phyloP scores from a whole-genome alignment of 2,329 filamentous ascomycete genomes.

The Diaporthe vaccinii region DNA sequence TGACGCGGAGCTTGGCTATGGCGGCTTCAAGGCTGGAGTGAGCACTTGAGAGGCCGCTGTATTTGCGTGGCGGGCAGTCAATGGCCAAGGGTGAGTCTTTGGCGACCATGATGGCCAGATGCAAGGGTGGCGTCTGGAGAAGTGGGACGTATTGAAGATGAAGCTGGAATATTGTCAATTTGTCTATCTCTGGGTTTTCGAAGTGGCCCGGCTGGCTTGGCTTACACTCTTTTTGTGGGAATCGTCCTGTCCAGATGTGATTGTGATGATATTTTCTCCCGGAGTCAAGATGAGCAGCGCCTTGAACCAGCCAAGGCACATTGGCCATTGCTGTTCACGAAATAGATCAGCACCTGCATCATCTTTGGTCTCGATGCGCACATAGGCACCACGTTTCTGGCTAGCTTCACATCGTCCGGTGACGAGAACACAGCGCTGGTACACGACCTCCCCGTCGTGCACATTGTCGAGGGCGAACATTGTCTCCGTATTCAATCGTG shows the following conservation, averaged over 20 bases:
- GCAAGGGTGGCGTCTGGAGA: conserved; percentile 72
- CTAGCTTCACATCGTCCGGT: neutral
- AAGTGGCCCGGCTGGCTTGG: too few relatives aligned
- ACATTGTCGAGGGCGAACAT: conserved; percentile 22
- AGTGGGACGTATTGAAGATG: conserved; percentile 65
- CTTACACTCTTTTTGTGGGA: neutral
- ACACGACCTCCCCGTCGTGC: neutral
- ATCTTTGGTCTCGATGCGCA: conserved; percentile 8
- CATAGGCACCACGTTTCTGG: neutral
- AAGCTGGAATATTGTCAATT: neutral
- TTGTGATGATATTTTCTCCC: conserved; percentile 40
- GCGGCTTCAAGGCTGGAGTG: conserved; percentile 70
- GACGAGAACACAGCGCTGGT: conserved; percentile 16
- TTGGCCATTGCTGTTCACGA: conserved; percentile 43
- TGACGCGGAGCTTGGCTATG: conserved; percentile 78
- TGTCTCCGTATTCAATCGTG: neutral
- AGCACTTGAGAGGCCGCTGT: conserved; percentile 65
- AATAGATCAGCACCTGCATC: conserved; percentile 28
- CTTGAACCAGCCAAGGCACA: conserved; percentile 43
- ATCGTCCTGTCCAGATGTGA: neutral
- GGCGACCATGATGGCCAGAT: conserved; percentile 78
- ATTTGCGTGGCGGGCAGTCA: conserved; percentile 74
- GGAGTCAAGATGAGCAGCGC: conserved; percentile 43
- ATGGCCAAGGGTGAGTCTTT: conserved; percentile 78
- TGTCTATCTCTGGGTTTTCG: neutral